Conservation (phyloP, 192 early-diverging fungal species). For the Backusella liffmaniae region DNA sequence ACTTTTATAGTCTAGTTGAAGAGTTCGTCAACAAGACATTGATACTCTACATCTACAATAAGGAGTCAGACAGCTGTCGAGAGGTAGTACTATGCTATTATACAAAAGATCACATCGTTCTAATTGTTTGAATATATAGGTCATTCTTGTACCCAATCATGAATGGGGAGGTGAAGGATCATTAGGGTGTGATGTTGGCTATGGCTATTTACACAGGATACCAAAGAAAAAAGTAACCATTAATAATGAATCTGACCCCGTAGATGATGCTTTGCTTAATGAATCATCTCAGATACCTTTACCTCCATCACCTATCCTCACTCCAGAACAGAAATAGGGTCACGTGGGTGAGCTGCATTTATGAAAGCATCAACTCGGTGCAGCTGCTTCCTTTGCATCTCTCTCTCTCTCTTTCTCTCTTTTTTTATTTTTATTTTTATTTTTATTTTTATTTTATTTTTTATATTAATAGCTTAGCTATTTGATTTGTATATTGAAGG, state of each 20-base stretch:
- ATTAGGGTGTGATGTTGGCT: conserved; percentile 73
- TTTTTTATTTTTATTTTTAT: neutral
- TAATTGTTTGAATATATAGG: conserved; percentile 30
- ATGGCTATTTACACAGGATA: conserved; percentile 50
- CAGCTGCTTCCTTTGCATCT: neutral
- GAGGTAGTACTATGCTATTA: conserved; percentile 36
- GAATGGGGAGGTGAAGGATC: conserved; percentile 73
- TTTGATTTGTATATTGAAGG: neutral
- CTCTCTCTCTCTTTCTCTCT: neutral
- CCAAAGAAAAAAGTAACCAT: conserved; percentile 1
- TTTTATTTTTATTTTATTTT: neutral
- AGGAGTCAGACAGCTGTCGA: conserved; percentile 57
- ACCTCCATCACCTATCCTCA: neutral
- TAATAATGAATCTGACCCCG: neutral
- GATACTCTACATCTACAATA: conserved; percentile 67
- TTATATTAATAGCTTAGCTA: neutral
- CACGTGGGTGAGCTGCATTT: neutral
- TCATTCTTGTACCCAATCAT: conserved; percentile 63
- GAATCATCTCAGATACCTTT: neutral
- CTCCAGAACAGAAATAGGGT: neutral
- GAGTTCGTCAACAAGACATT: conserved; percentile 55
- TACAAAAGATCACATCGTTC: neutral
- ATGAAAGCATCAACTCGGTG: neutral
- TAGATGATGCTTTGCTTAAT: neutral
- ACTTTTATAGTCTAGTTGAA: conserved; percentile 64